Evolutionary conservation across 768 basidiomycete species (phyloP).

Genomic region (Tephrocybe rancida): DNA sequence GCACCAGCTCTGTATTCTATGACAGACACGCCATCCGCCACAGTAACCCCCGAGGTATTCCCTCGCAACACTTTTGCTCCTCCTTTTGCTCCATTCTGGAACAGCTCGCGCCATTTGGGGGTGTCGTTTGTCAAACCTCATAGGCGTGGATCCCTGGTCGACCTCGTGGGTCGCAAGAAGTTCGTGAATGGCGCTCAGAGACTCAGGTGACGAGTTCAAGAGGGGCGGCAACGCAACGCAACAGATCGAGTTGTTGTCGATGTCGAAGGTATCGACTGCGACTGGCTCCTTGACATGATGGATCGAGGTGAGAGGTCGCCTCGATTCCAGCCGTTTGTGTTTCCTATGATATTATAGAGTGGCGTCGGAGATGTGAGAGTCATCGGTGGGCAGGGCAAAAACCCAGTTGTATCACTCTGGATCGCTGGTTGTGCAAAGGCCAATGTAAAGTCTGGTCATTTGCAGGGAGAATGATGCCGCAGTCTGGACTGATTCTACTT

Average conservation of each 20-base stretch:
- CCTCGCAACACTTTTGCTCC: neutral
- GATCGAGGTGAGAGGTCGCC: conserved; percentile 1
- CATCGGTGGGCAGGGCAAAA: neutral
- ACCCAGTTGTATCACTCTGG: neutral
- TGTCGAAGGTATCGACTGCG: neutral
- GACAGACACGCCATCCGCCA: neutral
- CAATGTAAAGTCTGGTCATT: neutral
- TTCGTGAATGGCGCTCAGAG: neutral
- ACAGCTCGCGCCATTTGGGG: neutral
- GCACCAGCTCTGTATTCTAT: neutral
- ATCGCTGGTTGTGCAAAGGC: neutral
- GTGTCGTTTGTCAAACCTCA: neutral
- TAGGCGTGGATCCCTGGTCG: neutral
- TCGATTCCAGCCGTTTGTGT: conserved; percentile 5
- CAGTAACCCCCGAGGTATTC: neutral
- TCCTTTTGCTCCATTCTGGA: neutral
- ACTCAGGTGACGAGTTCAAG: neutral
- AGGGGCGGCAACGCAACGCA: neutral
- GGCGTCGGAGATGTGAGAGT: neutral
- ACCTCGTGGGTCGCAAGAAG: neutral
- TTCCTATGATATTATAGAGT: conserved; percentile 8
- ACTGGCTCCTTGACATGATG: conserved; percentile 3
- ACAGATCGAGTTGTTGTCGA: neutral
- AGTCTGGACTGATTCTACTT: no score
- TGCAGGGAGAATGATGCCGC: no score